Base-by-base conservation (phyloP, 2,329 filamentous ascomycete species). In the Trichophyton benhamiae region DNA sequence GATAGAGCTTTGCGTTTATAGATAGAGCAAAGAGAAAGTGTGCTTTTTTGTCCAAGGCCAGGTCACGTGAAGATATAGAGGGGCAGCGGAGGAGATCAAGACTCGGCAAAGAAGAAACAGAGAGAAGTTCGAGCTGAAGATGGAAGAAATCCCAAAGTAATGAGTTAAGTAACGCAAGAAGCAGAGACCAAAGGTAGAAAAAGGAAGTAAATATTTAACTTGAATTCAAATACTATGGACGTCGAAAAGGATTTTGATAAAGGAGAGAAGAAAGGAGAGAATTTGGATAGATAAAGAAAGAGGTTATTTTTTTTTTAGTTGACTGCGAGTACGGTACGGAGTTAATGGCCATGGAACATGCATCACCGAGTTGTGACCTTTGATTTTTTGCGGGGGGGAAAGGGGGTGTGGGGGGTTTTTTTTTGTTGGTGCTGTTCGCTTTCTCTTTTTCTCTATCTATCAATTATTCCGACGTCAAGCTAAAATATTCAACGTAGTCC, bases 391-490 rank as follows among this genome's bases (percentile, higher is more conserved):
- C 1, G 9, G 33, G 33, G 33, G 33, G 33, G 0, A 38, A 38
- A 38, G 9, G 33, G 33, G 33, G 9, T 13, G 11, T 38, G 30
- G 3, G 3, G 4, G 9, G 13, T 36, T 36, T 20, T 55, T 36
- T 33, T 36, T 11, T 36, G 52, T 55, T 55, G 27, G 15, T 27
- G 30, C n/a, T 44, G 41, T 44, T 44, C n/a, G 41, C n/a, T 15
- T 17, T n/a, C 41, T 55, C 49, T 27, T 27, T 58, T 38, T 59
- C 58, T 59, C 44, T 59, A 59, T 59, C 58, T 59, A 59, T 59
- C 58, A 59, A 59, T 49, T 59, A 44, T 41, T 59, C 44, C 41
- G 44, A 49, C 58, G 58, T 42, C 41, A 44, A 30, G 55, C 41
- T 58, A 58, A 61, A 27, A 61, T 42, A 22, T 44, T 38, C 48